Evolutionary conservation across 176 grass and related monocot genomes (phyloP).

Genomic region (Cenchrus fungigraminus): DNA sequence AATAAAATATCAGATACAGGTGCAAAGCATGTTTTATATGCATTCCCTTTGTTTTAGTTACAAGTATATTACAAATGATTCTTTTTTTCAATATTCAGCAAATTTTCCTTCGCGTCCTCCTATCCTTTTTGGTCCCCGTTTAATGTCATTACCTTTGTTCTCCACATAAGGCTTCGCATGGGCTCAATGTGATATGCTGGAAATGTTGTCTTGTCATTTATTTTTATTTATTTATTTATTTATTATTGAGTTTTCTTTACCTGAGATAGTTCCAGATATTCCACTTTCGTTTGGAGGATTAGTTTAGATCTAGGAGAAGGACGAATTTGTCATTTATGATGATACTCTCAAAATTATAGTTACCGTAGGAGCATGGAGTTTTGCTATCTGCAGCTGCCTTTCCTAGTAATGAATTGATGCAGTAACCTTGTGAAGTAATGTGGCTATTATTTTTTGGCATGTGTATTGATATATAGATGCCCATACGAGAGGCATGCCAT

Average conservation of each 20-base stretch:
- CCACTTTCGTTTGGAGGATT: neutral
- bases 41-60: constrained; percentile 5
- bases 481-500: constrained; percentile 94
- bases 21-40: neutral
- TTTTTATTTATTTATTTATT: constrained; percentile 6
- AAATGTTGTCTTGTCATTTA: neutral
- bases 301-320: neutral
- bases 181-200: neutral
- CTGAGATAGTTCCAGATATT: neutral
- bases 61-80: neutral
- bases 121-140: neutral
- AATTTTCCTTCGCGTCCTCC: neutral
- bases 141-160: neutral
- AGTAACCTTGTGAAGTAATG: constrained; percentile 18
- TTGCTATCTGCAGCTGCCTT: neutral
- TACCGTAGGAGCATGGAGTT: constrained; percentile 6
- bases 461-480: constrained; percentile 68
- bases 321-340: neutral
- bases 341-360: neutral
- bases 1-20: neutral
- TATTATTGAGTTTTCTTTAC: neutral
- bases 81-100: neutral
- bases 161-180: neutral
- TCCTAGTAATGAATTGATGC: neutral
- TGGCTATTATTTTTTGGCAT: neutral